Evolutionary conservation across 192 early-diverging fungal genomes (phyloP), one percentile per base, ranked within the genome.

Genomic region (Coemansia sp.): DNA sequence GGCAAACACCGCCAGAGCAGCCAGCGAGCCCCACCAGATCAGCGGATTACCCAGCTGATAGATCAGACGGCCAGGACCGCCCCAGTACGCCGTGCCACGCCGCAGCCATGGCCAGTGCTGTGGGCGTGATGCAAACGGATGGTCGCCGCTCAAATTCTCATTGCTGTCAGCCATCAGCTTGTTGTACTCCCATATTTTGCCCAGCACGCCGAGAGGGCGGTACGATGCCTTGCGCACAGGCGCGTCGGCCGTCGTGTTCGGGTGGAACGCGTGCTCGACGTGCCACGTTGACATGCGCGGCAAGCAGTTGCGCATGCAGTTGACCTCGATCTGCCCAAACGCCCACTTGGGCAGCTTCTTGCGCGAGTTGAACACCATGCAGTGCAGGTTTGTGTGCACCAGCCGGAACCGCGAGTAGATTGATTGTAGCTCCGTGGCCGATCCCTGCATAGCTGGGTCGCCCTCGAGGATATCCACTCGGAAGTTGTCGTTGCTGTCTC

Each of bases 111-210:
- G 88, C 97, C 97, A 99, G 54, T 87, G 76, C 28, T 85, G 84
- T 3, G 97, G 96, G 2, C 89, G 81, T 36, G 97, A 95, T 5
- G 94, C 93, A 78, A 97, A 99, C 42, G 96, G 94, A 74, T 98
- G 96, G 9, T 90, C 78, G 26, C 89, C 90, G 10, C 89, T 93
- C 22, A 97, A 74, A 4, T 85, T 90, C 38, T 87, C 83, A 73
- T 98, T 96, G 68, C 90, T 88, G 15, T 74, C 84, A 72, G 92
- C 86, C 96, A 99, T 99, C 44, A 90, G 81, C 23, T 75, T 66
- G 66, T 97, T 93, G 55, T 96, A 80, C 74, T 98, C 92, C 26
- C 86, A 37, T 36, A 96, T 91, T 78, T 97, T 99, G 19, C 68
- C 72, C 60, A 88, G 72, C 62, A 99, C 90, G 20, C 87, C 72